Evolutionary conservation across 2,329 filamentous ascomycete species (phyloP).

Genomic region (Didymella lethalis): DNA sequence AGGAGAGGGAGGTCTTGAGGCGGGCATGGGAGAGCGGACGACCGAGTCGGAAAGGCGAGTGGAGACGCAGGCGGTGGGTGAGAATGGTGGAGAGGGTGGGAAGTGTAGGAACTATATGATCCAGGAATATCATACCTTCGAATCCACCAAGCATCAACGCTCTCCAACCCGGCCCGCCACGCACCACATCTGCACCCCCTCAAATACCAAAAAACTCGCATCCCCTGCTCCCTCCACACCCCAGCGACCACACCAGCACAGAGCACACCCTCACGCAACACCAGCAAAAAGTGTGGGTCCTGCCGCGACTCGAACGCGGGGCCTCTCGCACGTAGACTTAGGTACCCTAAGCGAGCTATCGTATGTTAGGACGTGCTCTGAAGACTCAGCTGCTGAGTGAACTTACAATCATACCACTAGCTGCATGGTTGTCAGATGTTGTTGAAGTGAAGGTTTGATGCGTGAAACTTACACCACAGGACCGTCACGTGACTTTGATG

Average conservation of each 20-base stretch:
- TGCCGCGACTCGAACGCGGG: constrained; percentile 2
- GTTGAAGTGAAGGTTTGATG: background rate
- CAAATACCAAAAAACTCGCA: background rate
- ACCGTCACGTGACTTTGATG: constrained; percentile 1
- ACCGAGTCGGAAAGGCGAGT: constrained; percentile 49
- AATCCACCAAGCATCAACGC: too few species aligned
- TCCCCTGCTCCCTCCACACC: background rate
- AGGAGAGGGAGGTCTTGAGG: constrained; percentile 42
- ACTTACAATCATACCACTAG: constrained; percentile 2
- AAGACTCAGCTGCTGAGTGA: background rate
- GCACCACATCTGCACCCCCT: background rate
- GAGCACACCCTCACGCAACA: background rate
- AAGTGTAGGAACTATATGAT: background rate
- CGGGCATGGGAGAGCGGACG: constrained; percentile 40
- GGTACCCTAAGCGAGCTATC: background rate
- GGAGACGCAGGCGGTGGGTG: constrained; percentile 50
- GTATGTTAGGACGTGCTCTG: background rate
- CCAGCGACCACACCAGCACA: too few species aligned
- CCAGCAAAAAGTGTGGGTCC: background rate
- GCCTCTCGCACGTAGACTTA: constrained; percentile 4
- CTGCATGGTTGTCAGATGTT: background rate
- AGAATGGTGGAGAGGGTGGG: constrained; percentile 47
- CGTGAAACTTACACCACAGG: background rate
- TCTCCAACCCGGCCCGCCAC: background rate
- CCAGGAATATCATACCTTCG: too few species aligned